Evolutionary conservation across 345 rosid species (phyloP).

Genomic region (Pistacia integerrima): DNA sequence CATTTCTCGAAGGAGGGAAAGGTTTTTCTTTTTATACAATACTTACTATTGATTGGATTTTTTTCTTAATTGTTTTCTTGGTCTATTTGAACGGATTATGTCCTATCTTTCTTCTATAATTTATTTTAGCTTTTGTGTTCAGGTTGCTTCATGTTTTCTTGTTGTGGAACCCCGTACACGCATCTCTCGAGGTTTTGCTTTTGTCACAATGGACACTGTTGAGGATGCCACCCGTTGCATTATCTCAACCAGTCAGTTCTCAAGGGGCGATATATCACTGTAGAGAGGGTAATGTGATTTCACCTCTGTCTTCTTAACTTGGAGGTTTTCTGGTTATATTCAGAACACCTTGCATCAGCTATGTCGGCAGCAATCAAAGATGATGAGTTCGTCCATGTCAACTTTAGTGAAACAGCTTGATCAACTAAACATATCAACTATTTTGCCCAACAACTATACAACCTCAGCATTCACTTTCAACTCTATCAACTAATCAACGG

Average conservation of each 20-base stretch:
- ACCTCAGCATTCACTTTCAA: conserved; percentile 84
- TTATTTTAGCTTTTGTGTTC: conserved; percentile 12
- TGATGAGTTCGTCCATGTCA: conserved; percentile 81
- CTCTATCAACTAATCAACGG: conserved; percentile 97
- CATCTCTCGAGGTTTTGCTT: conserved; percentile 96
- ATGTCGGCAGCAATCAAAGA: conserved; percentile 98
- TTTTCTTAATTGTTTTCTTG: neutral
- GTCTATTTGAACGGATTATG: neutral
- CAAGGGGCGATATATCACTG: conserved; percentile 95
- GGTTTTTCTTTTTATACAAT: conserved; percentile 41
- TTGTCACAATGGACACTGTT: conserved; percentile 74
- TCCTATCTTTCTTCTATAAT: conserved; percentile 6
- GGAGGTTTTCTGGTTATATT: conserved; percentile 93
- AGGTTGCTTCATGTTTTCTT: conserved; percentile 93
- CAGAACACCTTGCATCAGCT: conserved; percentile 94
- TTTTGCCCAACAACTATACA: conserved; percentile 79
- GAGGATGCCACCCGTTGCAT: conserved; percentile 92
- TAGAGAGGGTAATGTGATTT: conserved; percentile 78
- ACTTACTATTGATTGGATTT: conserved; percentile 4
- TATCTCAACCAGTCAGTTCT: conserved; percentile 94
- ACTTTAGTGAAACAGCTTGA: conserved; percentile 90
- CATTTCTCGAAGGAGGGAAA: conserved; percentile 98
- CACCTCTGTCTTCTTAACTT: conserved; percentile 54
- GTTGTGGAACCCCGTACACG: conserved; percentile 95
- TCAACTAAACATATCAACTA: conserved; percentile 89